Evolutionary conservation across 2,329 filamentous ascomycete species (phyloP), one percentile per base, ranked within the genome.

Genomic region (Pezicula rhizophila): DNA sequence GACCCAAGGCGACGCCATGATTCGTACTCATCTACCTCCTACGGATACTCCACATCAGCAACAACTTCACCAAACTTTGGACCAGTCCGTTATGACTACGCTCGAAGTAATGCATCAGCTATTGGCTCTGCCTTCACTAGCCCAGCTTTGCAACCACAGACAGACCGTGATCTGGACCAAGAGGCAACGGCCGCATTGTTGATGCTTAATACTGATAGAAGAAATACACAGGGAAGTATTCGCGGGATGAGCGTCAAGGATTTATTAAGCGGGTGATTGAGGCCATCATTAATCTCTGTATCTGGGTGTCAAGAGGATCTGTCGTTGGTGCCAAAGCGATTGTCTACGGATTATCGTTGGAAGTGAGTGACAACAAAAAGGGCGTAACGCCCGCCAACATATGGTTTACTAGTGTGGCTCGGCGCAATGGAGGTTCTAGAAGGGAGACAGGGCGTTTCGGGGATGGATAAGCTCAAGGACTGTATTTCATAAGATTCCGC

Each of bases 131-230:
- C 77, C 1, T 62, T 82, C 51, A 81, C 82, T 5, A 83, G 79
- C 53, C 80, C 80, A 1, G 74, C 74, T 7, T 64, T 84, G 40
- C 62, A 68, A 17, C 78, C 80, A 0, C 76, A 79, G 60, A 68
- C 69, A 17, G 77, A 81, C 37, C 60, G 79, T 4, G 82, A 87
- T 53, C 84, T 60, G 31, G 62, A 79, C 60, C 70, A 71, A 33
- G 79, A 83, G 44, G 91, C 89, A 1, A 93, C 89, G 7, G 85
- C 89, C 11, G 91, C 90, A 3, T 66, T 96, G 57, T 68, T 96
- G 64, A 95, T 96, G 90, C 72, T 96, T 51, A 95, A 91, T 57
- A 82, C 76, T 47, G 89, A 93, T 64, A 79, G 88, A 37, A 74
- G 34, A 52, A 60, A 55, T 45, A 58, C 51, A 35, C 55, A 52